Conservation (phyloP, 208 protist genomes). For the Trypanosoma cruzi region DNA sequence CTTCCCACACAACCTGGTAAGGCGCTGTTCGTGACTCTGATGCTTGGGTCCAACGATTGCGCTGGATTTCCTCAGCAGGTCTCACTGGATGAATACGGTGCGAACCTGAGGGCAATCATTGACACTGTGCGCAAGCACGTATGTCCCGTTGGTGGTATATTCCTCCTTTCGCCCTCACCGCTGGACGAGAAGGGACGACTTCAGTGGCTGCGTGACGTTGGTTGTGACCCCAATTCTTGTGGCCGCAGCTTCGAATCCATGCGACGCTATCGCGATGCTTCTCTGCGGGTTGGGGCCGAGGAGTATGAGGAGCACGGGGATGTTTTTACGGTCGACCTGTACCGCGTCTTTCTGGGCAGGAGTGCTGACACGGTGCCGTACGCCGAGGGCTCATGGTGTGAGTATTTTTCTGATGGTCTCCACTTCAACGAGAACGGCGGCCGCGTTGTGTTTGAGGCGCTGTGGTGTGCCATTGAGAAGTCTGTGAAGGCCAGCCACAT, state of each 20-base stretch:
- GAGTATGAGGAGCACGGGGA: too few species aligned
- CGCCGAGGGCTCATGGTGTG: too few species aligned
- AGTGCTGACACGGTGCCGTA: too few species aligned
- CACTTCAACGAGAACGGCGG: too few species aligned
- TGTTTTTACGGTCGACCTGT: too few species aligned
- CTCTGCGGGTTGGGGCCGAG: too few species aligned
- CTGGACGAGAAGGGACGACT: slow-evolving; percentile 34
- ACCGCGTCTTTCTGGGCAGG: too few species aligned
- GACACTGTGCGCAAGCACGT: slow-evolving; percentile 27
- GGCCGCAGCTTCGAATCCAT: slow-evolving; percentile 21
- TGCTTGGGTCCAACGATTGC: slow-evolving; percentile 53
- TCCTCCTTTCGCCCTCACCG: slow-evolving; percentile 47
- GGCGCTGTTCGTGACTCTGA: slow-evolving; percentile 52
- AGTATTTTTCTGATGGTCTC: too few species aligned
- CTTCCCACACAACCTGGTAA: slow-evolving; percentile 30
- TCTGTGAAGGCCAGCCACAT: too few species aligned
- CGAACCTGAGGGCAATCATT: slow-evolving; percentile 43
- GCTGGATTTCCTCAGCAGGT: slow-evolving; percentile 29
- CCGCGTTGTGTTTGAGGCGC: too few species aligned
- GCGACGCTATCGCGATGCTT: slow-evolving; percentile 34
- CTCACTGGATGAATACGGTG: slow-evolving; percentile 34
- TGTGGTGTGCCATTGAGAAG: too few species aligned
- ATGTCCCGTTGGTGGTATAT: slow-evolving; percentile 41
- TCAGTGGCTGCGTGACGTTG: slow-evolving; percentile 1
- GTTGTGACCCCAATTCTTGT: not conserved